These are phyloP conservation scores for Fremontodendron californicum DNA, from an alignment of 345 rosid genomes.

Conservation along the genomic window DNA sequence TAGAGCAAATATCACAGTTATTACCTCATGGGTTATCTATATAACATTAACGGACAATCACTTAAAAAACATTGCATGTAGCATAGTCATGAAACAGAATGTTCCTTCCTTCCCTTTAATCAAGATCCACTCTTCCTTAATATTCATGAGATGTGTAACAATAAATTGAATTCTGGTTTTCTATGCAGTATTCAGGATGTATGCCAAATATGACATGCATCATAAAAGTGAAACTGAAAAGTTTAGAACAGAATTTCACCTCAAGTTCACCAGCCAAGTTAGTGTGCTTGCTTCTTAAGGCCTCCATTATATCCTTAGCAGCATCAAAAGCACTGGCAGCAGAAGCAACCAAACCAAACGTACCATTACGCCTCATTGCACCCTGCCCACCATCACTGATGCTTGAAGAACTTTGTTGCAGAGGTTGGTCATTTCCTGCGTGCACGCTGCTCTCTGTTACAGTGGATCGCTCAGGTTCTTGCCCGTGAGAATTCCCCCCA, in stretches of 20 bases:
- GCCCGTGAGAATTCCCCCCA: conserved; percentile 75
- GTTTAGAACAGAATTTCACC: conserved; percentile 37
- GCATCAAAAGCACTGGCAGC: conserved; percentile 94
- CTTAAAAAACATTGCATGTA: not conserved
- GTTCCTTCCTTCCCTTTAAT: not conserved
- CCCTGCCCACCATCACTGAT: conserved; percentile 55
- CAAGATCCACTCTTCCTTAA: not conserved
- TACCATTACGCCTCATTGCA: conserved; percentile 63
- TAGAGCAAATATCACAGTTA: not conserved
- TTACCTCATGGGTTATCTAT: not conserved
- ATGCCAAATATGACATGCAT: not conserved
- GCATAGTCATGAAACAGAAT: not conserved
- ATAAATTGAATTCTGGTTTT: not conserved
- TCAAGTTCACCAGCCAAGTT: conserved; percentile 97
- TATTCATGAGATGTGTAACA: not conserved
- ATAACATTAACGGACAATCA: not conserved
- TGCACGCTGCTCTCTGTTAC: conserved; percentile 50
- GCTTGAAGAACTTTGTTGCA: conserved; percentile 64
- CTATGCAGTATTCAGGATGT: not conserved
- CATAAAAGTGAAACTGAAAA: not conserved
- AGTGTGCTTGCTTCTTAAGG: conserved; percentile 90
- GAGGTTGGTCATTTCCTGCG: conserved; percentile 65
- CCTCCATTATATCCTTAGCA: conserved; percentile 99
- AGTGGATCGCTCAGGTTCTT: conserved; percentile 74
- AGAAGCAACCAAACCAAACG: conserved; percentile 61